Evolutionary conservation across 768 basidiomycete genomes (phyloP).

Genomic region (Tricholoma flavovirens): DNA sequence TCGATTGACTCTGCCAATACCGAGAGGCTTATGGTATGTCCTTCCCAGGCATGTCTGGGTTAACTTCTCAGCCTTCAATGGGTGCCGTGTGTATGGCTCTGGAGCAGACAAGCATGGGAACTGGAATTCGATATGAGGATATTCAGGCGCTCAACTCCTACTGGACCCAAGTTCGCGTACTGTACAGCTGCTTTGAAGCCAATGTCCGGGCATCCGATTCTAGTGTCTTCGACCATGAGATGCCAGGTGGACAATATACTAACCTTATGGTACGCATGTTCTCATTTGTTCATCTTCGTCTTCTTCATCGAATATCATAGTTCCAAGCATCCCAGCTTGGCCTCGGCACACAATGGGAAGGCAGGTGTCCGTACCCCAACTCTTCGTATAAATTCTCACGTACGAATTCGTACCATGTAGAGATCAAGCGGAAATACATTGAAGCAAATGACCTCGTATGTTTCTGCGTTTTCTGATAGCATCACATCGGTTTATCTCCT

Average conservation of each 20-base stretch:
- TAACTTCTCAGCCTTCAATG: conserved; percentile 99
- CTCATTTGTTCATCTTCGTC: conserved; percentile 6
- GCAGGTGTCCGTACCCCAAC: conserved; percentile 32
- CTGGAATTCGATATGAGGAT: conserved; percentile 94
- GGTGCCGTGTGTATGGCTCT: conserved; percentile 93
- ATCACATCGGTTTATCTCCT: conserved; percentile 7
- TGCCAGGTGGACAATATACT: conserved; percentile 97
- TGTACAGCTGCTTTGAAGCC: conserved; percentile 97
- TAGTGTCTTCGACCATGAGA: conserved; percentile 97
- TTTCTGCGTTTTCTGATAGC: conserved; percentile 11
- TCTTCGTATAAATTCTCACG: conserved; percentile 6
- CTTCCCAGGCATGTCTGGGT: conserved; percentile 85
- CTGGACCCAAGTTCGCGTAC: conserved; percentile 94
- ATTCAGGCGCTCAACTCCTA: conserved; percentile 96
- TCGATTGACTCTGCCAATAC: not conserved
- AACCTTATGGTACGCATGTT: conserved; percentile 69
- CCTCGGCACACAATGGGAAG: conserved; percentile 93
- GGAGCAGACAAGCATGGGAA: conserved; percentile 90
- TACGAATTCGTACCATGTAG: conserved; percentile 29
- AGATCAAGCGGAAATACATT: conserved; percentile 98
- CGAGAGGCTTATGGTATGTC: conserved; percentile 9
- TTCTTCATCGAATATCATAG: conserved; percentile 33
- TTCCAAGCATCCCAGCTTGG: conserved; percentile 99
- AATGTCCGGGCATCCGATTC: conserved; percentile 97
- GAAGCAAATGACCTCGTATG: conserved; percentile 92